These are phyloP conservation scores for Eutrema heterophyllum DNA, from an alignment of 345 rosid genomes.

Conservation along the genomic window DNA sequence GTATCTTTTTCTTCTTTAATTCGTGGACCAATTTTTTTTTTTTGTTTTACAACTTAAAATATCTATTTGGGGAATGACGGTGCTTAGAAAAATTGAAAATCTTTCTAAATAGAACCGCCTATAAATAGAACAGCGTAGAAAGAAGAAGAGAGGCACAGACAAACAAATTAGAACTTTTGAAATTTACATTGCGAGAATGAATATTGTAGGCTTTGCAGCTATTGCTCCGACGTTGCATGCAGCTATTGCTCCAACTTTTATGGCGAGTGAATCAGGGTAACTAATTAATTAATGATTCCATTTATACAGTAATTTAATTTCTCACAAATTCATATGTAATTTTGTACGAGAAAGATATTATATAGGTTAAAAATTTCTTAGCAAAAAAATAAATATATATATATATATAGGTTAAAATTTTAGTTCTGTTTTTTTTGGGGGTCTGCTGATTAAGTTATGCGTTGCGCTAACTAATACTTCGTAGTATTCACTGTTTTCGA, in stretches of 20 bases:
- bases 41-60: background rate
- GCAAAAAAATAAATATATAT: no score
- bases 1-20: background rate
- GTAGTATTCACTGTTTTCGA: background rate
- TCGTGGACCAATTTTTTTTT: no score
- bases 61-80: background rate
- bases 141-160: background rate
- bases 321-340: background rate
- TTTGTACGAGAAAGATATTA: background rate
- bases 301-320: background rate
- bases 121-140: background rate
- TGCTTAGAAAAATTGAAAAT: background rate
- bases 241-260: background rate
- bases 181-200: background rate
- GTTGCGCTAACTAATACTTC: background rate
- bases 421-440: no score
- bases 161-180: background rate
- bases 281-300: background rate
- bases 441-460: background rate
- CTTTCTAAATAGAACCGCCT: no score
- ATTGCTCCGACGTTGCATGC: constrained; percentile 4
- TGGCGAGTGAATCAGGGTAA: constrained; percentile 14
- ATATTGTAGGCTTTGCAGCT: background rate
- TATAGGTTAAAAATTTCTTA: background rate
- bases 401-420: no score